These are phyloP conservation scores for Podospora australis DNA, from an alignment of 495 filamentous ascomycete species.

Conservation along the genomic window DNA sequence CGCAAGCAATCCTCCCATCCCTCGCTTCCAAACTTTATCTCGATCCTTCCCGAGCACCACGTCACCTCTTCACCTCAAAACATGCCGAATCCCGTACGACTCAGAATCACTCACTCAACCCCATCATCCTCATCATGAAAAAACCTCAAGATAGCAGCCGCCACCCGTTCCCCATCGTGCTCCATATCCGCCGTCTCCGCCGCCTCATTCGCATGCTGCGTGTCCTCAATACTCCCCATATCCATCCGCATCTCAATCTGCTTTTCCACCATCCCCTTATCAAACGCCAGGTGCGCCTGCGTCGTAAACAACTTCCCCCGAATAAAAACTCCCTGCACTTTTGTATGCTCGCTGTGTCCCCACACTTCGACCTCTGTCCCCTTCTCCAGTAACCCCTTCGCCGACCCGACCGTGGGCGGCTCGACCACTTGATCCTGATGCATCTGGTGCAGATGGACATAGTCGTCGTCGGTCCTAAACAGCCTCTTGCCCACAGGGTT, in stretches of 20 bases:
- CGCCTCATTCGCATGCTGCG: conserved; percentile 24
- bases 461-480: conserved; percentile 53
- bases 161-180: conserved; percentile 26
- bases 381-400: conserved; percentile 48
- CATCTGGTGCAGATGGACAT: conserved; percentile 64
- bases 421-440: conserved; percentile 70
- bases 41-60: too few relatives aligned
- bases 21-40: too few relatives aligned
- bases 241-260: conserved; percentile 53
- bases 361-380: conserved; percentile 23
- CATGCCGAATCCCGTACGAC: too few relatives aligned
- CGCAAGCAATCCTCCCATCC: too few relatives aligned
- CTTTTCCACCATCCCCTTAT: conserved; percentile 59
- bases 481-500: conserved; percentile 62
- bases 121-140: conserved; percentile 31
- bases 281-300: conserved; percentile 85
- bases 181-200: conserved; percentile 25
- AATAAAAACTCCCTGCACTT: conserved; percentile 68
- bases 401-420: conserved; percentile 19
- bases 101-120: conserved; percentile 3
- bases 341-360: conserved; percentile 40
- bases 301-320: conserved; percentile 60
- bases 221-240: conserved; percentile 57
- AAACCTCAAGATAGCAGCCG: conserved; percentile 30
- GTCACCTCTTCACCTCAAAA: neutral